phyloP scores from a whole-genome alignment of 176 grass and related monocot genomes.

The Zoysia pacifica region DNA sequence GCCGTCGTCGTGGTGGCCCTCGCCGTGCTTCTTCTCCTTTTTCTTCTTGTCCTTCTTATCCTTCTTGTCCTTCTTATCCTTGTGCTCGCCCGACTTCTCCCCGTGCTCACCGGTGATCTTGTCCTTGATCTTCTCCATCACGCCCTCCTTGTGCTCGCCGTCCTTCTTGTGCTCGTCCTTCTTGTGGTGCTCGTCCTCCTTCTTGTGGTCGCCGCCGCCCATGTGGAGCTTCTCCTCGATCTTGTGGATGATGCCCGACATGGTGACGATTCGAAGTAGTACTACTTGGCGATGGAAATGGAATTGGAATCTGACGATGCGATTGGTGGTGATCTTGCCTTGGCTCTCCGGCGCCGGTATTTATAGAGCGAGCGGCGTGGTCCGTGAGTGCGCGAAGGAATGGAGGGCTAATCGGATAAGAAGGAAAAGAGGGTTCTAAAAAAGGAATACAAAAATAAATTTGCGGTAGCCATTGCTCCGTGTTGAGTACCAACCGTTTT shows the following conservation, averaged over 20 bases:
- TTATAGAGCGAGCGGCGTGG: conserved; percentile 47
- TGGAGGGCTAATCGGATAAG: conserved; percentile 38
- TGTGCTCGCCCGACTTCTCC: conserved; percentile 54
- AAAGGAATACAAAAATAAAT: neutral
- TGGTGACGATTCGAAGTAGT: conserved; percentile 25
- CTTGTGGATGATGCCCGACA: conserved; percentile 90
- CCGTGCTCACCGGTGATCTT: conserved; percentile 69
- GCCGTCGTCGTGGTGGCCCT: conserved; percentile 45
- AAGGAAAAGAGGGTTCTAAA: conserved; percentile 23
- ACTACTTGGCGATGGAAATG: neutral
- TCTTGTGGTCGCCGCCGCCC: conserved; percentile 70
- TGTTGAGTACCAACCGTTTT: neutral
- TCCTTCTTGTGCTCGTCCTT: conserved; percentile 62
- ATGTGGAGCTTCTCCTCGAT: conserved; percentile 90
- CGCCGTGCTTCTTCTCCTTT: conserved; percentile 58
- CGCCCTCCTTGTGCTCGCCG: conserved; percentile 60
- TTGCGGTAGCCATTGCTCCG: neutral
- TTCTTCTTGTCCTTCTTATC: conserved; percentile 59
- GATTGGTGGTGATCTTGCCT: conserved; percentile 27
- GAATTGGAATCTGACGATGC: neutral
- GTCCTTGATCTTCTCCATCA: conserved; percentile 84
- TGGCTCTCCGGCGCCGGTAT: conserved; percentile 6
- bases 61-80: neutral
- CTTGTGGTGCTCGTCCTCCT: conserved; percentile 61
- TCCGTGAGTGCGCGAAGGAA: conserved; percentile 36